Conservation (phyloP, 805 yeast species). For the Kluyveromyces dobzhanskii region DNA sequence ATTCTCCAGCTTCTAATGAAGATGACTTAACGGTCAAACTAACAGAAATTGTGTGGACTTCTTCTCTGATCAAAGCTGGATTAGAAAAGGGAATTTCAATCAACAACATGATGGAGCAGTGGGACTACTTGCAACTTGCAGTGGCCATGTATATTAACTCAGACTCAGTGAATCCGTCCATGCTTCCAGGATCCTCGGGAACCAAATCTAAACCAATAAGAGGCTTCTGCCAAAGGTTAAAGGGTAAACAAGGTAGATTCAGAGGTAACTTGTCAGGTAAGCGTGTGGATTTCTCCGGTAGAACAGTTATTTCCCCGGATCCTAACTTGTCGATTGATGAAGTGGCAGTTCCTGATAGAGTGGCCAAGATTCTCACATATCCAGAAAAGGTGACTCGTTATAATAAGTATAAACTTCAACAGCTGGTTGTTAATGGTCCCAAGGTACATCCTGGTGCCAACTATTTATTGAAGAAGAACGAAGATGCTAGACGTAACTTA, state of each 20-base stretch:
- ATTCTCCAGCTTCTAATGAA: constrained; percentile 82
- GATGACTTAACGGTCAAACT: constrained; percentile 94
- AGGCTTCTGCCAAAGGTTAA: constrained; percentile 93
- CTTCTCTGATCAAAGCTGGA: constrained; percentile 90
- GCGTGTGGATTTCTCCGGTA: constrained; percentile 95
- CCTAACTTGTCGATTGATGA: constrained; percentile 92
- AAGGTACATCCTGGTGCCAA: constrained; percentile 94
- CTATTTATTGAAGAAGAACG: constrained; percentile 74
- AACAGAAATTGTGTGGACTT: constrained; percentile 95
- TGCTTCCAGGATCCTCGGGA: constrained; percentile 59
- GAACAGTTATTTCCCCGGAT: constrained; percentile 98
- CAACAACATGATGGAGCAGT: constrained; percentile 92
- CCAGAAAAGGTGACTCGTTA: constrained; percentile 92
- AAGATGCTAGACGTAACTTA: constrained; percentile 77
- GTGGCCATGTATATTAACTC: constrained; percentile 97
- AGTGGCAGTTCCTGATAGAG: constrained; percentile 97
- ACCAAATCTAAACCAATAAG: constrained; percentile 67
- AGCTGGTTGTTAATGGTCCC: constrained; percentile 76
- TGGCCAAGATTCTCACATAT: constrained; percentile 89
- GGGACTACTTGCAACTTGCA: constrained; percentile 94
- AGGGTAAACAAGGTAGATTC: constrained; percentile 98
- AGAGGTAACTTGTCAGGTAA: constrained; percentile 97
- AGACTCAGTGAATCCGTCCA: constrained; percentile 79
- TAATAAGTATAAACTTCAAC: constrained; percentile 69
- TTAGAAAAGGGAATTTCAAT: constrained; percentile 91